Percentiles rank a stretch among this genome's conserved stretches.
phyloP scores from a whole-genome alignment of 306 rosid species.

The Cicer cuneatum region DNA sequence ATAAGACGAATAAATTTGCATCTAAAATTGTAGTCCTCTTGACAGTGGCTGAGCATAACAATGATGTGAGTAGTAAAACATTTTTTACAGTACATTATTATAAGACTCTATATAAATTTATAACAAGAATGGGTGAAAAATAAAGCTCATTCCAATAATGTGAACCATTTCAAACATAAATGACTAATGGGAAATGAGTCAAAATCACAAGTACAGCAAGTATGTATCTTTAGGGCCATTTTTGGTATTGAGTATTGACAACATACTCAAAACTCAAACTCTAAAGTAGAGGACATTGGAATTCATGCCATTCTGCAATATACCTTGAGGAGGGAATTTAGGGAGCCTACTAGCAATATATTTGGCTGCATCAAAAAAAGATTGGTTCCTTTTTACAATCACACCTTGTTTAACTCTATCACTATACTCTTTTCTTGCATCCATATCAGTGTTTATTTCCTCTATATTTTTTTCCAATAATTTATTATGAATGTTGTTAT shows the following conservation, averaged over 20 bases:
- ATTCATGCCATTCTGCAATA: slow-evolving; percentile 53
- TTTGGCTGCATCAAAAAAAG: slow-evolving; percentile 56
- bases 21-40: too few species aligned
- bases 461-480: slow-evolving; percentile 24
- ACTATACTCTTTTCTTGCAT: not conserved
- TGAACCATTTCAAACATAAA: too few species aligned
- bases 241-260: not conserved
- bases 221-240: too few species aligned
- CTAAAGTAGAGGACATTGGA: slow-evolving; percentile 51
- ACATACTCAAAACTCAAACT: slow-evolving; percentile 47
- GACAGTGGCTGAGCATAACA: too few species aligned
- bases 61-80: too few species aligned
- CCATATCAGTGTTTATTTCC: not conserved
- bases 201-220: slow-evolving; percentile 15
- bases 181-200: not conserved
- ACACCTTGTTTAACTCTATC: slow-evolving; percentile 38
- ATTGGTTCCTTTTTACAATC: slow-evolving; percentile 34
- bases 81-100: too few species aligned
- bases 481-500: slow-evolving; percentile 29
- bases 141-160: too few species aligned
- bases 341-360: slow-evolving; percentile 61
- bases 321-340: slow-evolving; percentile 61
- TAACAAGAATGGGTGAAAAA: too few species aligned
- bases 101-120: too few species aligned
- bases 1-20: too few species aligned